Conservation (phyloP, 441 rosid genomes). For the Mallotus japonicus region DNA sequence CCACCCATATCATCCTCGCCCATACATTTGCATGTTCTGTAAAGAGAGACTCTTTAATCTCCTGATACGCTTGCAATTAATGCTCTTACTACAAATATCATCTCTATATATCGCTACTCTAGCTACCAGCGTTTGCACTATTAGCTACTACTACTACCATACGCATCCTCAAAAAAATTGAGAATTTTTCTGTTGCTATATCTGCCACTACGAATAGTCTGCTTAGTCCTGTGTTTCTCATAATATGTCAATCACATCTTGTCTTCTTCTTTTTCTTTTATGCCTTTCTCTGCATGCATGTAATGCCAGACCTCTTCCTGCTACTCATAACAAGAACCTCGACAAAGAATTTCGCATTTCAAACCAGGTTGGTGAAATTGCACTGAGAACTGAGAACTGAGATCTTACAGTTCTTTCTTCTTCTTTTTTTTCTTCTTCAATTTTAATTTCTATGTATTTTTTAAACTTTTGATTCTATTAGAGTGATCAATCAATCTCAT, state of each 20-base stretch:
- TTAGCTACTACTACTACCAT: too few relatives aligned
- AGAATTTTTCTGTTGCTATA: not conserved
- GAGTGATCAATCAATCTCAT: not conserved
- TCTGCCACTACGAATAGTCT: not conserved
- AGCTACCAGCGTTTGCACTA: not conserved
- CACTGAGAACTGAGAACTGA: not conserved
- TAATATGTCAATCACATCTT: conserved; percentile 37
- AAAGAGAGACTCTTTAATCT: conserved; percentile 21
- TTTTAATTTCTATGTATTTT: not conserved
- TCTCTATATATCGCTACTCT: not conserved
- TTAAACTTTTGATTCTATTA: not conserved
- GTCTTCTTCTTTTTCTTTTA: conserved; percentile 40
- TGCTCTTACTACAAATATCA: conserved; percentile 40
- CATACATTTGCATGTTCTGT: conserved; percentile 63
- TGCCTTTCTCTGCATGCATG: conserved; percentile 43
- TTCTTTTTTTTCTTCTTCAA: not conserved
- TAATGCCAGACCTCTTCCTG: conserved; percentile 43
- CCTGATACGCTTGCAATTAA: conserved; percentile 45
- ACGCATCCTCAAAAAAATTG: too few relatives aligned
- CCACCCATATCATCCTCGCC: conserved; percentile 42
- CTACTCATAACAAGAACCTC: conserved; percentile 23
- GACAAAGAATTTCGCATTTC: conserved; percentile 28
- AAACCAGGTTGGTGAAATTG: conserved; percentile 41
- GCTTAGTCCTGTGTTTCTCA: too few relatives aligned
- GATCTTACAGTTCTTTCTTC: not conserved